A percentile compares a stretch with the other conserved stretches of the same genome.
These are phyloP conservation scores for Alloascoidea hylecoeti DNA, from an alignment of 805 yeast genomes.

Conservation along the genomic window DNA sequence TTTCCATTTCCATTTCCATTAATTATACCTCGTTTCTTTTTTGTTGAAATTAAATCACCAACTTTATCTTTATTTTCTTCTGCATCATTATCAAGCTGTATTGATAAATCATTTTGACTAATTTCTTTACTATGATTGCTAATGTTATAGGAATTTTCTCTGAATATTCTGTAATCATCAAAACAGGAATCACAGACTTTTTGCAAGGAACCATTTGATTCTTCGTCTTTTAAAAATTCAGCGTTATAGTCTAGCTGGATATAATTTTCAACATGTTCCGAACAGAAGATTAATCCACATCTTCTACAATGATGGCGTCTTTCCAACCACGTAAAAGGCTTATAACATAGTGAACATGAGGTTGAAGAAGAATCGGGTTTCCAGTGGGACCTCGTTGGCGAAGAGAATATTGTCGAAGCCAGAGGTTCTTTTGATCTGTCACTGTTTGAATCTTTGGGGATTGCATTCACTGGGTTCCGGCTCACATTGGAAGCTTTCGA, in stretches of 20 bases:
- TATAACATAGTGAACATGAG: constrained; percentile 56
- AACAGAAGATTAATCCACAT: constrained; percentile 74
- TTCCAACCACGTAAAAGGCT: constrained; percentile 61
- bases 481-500: too few relatives aligned
- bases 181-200: constrained; percentile 63
- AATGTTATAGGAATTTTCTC: constrained; percentile 14
- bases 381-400: constrained; percentile 57
- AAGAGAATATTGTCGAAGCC: background rate
- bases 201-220: constrained; percentile 50
- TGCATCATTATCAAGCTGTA: constrained; percentile 5
- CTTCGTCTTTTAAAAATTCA: constrained; percentile 32
- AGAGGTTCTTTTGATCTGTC: background rate
- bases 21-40: background rate
- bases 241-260: constrained; percentile 46
- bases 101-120: constrained; percentile 1
- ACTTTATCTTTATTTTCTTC: constrained; percentile 20
- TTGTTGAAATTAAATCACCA: constrained; percentile 5
- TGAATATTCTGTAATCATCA: constrained; percentile 39
- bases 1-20: background rate
- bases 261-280: constrained; percentile 45
- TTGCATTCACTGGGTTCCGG: background rate
- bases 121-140: constrained; percentile 8
- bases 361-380: constrained; percentile 51
- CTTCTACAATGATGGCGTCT: constrained; percentile 76
- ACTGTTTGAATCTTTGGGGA: constrained; percentile 1